Base-by-base conservation (phyloP, 2,329 filamentous ascomycete species). In the Furcasterigmium sp. region DNA sequence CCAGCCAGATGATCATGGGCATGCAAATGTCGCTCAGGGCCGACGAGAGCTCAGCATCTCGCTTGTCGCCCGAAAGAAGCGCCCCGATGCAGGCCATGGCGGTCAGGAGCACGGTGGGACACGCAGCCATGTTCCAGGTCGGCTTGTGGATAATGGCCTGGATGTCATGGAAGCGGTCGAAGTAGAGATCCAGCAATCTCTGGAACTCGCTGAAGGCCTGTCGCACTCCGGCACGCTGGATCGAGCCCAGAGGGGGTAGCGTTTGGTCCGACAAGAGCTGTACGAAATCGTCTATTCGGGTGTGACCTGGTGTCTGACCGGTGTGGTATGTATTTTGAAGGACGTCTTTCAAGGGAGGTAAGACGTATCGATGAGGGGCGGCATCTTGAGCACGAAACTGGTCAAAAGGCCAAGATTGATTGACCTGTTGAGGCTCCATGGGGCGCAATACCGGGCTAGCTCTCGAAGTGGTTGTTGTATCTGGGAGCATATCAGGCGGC, bases 81-180 rank as follows among this genome's bases (percentile, higher is more conserved):
- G 56, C 53, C 5, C 56, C 56, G n/a, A 62, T 46, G 14, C 55
- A 60, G 1, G 56, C 53, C 55, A 61, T 59, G 21, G 57, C 50
- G 17, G 56, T 50, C 2, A 61, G 41, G 4, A 62, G 42, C 3
- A 53, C 51, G 8, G 53, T 52, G 2, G 59, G 54, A 11, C 46
- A 53, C 4, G 48, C 42, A 2, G 32, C 36, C 28, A 56, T 44
- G n/a, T 46, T 50, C 53, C 54, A 62, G 1, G 58, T 58, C 4
- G 58, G 52, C n/a, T 48, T 28, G 37, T 62, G 58, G 13, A 62
- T 47, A 11, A 60, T 53, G 2, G 59, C 54, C 28, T 57, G 52
- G 30, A 60, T 54, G 3, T 51, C 46, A 30, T 61, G 57, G 39
- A 60, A 62, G 8, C 39, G 36, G 3, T 48, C 29, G 5, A 61